Percentiles rank a stretch among this genome's conserved stretches.
Conservation (phyloP, 768 basidiomycete species). For the Auriculariales sp. region DNA sequence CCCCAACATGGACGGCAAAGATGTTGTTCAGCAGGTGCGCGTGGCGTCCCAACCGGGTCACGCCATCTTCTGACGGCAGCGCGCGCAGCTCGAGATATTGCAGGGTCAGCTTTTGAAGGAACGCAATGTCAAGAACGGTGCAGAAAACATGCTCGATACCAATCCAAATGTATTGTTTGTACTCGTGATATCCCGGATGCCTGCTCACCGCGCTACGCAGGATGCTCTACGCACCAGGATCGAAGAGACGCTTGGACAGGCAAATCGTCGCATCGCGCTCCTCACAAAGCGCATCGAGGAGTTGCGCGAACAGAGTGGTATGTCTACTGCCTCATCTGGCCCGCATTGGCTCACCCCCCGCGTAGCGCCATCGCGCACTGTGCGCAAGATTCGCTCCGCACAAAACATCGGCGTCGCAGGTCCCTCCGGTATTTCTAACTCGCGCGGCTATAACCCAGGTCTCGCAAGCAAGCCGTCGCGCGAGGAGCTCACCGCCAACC, state of each 20-base stretch:
- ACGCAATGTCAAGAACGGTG: constrained; percentile 78
- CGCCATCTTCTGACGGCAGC: background rate
- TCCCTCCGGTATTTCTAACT: constrained; percentile 41
- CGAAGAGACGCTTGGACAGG: constrained; percentile 61
- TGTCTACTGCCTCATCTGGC: constrained; percentile 1
- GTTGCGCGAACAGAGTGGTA: constrained; percentile 14
- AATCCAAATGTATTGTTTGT: constrained; percentile 37
- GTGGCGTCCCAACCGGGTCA: background rate
- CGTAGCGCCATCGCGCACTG: constrained; percentile 4
- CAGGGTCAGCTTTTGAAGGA: constrained; percentile 58
- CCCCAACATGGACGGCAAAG: constrained; percentile 32
- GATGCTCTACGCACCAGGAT: constrained; percentile 58
- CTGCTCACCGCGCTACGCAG: constrained; percentile 19
- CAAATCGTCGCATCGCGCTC: constrained; percentile 54
- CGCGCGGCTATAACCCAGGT: constrained; percentile 25
- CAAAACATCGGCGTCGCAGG: constrained; percentile 15
- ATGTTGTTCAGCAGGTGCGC: constrained; percentile 25
- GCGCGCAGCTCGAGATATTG: constrained; percentile 46
- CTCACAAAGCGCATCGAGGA: constrained; percentile 44
- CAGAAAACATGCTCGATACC: constrained; percentile 76
- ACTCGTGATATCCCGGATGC: too few relatives aligned
- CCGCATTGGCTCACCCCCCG: constrained; percentile 13
- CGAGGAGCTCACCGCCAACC: background rate
- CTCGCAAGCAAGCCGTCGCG: constrained; percentile 3
- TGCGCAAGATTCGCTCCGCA: constrained; percentile 2